Evolutionary conservation across 1,139 yeast genomes (phyloP), one percentile per base, ranked within the genome.

Genomic region (Debaryomyces sp.): DNA sequence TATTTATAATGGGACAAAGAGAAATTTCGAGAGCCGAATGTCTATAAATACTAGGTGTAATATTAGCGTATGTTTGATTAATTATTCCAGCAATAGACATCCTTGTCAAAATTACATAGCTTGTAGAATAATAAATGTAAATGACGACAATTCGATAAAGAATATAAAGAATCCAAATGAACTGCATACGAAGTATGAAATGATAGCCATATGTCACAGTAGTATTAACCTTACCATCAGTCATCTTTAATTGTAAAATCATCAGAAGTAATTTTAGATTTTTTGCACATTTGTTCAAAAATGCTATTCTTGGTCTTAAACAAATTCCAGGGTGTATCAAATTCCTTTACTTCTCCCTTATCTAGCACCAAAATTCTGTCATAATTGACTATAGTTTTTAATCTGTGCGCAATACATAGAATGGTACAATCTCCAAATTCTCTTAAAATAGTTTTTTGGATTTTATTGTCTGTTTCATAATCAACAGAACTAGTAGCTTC

Each of bases 401-500:
- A 69, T 60, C 94, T 80, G 61, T 88, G 96, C 4, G 96, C 95
- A 67, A 88, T 86, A 61, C 92, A 86, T 58, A 88, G 68, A 47
- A 87, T 83, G 0, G 95, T 87, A 63, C 92, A 84, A 43, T 80
- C 66, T 6, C 70, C 61, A 60, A 88, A 87, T 61, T 86, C 90
- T 12, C 67, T 69, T 6, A 75, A 71, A 53, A 87, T 85, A 24
- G 89, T 84, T 5, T 69, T 58, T 66, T 88, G 96, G 56, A 89
- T 85, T 62, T 79, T 80, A 41, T 80, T 73, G 64, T 88, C 95
- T 0, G 95, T 87, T 54, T 83, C 89, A 60, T 84, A 85, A 63
- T 88, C 96, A 39, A 88, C 94, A 9, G 88, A 82, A 0, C 95
- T 87, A 0, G 96, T 88, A 15, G 96, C 95, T 64, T 88, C 96